Percentiles rank a stretch among this genome's conserved stretches.
Conservation (phyloP, 371 early-diverging fungal genomes). For the Mycotypha africana region DNA sequence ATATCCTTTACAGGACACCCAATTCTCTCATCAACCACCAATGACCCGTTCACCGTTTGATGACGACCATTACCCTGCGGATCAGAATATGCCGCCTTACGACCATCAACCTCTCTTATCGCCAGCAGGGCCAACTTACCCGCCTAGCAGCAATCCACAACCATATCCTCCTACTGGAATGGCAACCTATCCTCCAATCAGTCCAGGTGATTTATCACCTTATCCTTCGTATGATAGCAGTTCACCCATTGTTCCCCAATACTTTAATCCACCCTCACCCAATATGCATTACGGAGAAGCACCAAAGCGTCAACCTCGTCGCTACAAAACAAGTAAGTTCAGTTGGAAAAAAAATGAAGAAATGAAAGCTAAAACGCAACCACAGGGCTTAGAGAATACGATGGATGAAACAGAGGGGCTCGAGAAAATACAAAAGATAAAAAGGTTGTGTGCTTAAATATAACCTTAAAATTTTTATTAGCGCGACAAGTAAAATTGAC, state of each 20-base stretch:
- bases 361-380: too few relatives aligned
- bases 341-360: too few relatives aligned
- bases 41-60: conserved; percentile 36
- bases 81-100: conserved; percentile 14
- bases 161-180: conserved; percentile 2
- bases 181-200: conserved; percentile 4
- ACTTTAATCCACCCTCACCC: conserved; percentile 18
- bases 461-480: conserved; percentile 1
- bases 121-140: conserved; percentile 1
- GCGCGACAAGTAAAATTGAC: conserved; percentile 57
- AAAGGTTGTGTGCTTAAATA: neutral
- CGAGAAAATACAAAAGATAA: too few relatives aligned
- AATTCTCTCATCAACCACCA: conserved; percentile 33
- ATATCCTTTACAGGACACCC: conserved; percentile 43
- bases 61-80: conserved; percentile 30
- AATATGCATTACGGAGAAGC: conserved; percentile 47
- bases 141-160: neutral
- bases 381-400: too few relatives aligned
- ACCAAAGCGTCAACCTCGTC: conserved; percentile 50
- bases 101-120: conserved; percentile 16
- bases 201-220: conserved; percentile 8
- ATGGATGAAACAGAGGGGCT: too few relatives aligned
- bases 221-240: conserved; percentile 11
- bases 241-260: conserved; percentile 5
- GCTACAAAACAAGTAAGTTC: conserved; percentile 56